Evolutionary conservation across 2,329 filamentous ascomycete species (phyloP), one percentile per base, ranked within the genome.

Genomic region (Macrophomina tecta): DNA sequence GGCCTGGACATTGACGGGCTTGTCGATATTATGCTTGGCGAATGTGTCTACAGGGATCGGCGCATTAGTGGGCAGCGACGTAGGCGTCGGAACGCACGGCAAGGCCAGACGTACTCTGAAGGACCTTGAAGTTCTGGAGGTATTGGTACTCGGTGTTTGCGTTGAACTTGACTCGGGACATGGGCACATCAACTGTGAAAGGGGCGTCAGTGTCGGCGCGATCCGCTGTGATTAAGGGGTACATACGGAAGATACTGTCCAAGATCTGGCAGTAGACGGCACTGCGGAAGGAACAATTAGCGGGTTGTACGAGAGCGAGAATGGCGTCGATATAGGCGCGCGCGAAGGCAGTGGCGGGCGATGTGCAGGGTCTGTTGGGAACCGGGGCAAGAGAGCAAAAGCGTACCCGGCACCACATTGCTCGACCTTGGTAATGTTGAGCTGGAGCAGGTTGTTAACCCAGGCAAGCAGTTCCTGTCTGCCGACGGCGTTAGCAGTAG

Each of bases 361-460:
- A 12, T 38, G 40, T 55, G 38, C 32, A 38, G 45, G 12, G 14
- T 4, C 11, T 23, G 55, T 71, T 74, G 75, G 68, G 40, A 63
- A 46, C 61, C 48, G 58, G 58, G 65, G 40, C 4, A 51, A 66
- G 63, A 60, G 42, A 56, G 73, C 71, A 72, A 70, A 72, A 65
- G 75, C 85, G 74, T 89, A 98, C 94, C 94, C 95, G 77, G 94
- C 98, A 80, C 95, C 95, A 81, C 94, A 98, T 86, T 99, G 95
- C 84, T 99, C 95, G 79, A 99, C 93, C 83, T 97, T 98, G 75
- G 86, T 98, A 75, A 99, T 89, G 84, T 98, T 99, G 76, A 99
- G 90, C 84, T 97, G 93, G 62, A 99, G 89, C 70, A 99, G 91
- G 86, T 92, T 94, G 86, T 99, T 99, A 72, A 98, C 85, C 95